Percentiles rank a stretch among this genome's conserved stretches.
These are phyloP conservation scores for Fusarium tanahbumbuense DNA, from an alignment of 2,329 filamentous ascomycete species.

Conservation along the genomic window DNA sequence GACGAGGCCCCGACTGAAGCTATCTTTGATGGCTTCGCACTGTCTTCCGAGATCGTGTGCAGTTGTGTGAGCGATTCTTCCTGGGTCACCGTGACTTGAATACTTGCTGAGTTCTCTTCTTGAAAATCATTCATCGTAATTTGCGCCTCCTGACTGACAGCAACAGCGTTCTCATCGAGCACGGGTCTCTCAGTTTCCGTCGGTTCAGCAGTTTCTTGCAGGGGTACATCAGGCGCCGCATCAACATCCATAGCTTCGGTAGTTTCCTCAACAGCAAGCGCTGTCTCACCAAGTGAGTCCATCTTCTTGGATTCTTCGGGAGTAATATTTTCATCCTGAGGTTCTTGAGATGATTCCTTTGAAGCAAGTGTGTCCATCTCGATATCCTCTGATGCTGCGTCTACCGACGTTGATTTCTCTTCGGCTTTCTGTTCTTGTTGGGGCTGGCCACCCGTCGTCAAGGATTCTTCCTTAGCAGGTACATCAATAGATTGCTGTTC, in stretches of 20 bases:
- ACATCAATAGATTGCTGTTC: slow-evolving; percentile 3
- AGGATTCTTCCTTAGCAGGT: neutral
- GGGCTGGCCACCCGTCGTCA: neutral
- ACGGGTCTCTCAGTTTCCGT: slow-evolving; percentile 7
- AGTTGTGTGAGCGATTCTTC: slow-evolving; percentile 14
- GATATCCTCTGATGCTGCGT: slow-evolving; percentile 17
- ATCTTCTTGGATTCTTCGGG: neutral
- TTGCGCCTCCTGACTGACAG: slow-evolving; percentile 17
- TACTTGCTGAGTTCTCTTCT: neutral
- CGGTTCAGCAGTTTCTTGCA: neutral
- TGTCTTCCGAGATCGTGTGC: slow-evolving; percentile 18
- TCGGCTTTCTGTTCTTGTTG: neutral
- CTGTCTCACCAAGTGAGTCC: slow-evolving; percentile 1
- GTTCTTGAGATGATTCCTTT: slow-evolving; percentile 1
- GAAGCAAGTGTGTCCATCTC: slow-evolving; percentile 9
- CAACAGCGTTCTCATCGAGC: slow-evolving; percentile 21
- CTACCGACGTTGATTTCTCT: neutral
- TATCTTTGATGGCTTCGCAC: slow-evolving; percentile 7
- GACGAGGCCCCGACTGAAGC: slow-evolving; percentile 4
- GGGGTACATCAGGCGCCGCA: slow-evolving; percentile 2
- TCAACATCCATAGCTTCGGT: slow-evolving; percentile 43
- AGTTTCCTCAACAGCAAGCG: slow-evolving; percentile 1
- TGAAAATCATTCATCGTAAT: slow-evolving; percentile 13
- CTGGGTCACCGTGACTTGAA: slow-evolving; percentile 10
- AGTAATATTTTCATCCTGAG: neutral